Evolutionary conservation across 371 early-diverging fungal genomes (phyloP), one percentile per base, ranked within the genome.

Genomic region (Mortierella sp.): DNA sequence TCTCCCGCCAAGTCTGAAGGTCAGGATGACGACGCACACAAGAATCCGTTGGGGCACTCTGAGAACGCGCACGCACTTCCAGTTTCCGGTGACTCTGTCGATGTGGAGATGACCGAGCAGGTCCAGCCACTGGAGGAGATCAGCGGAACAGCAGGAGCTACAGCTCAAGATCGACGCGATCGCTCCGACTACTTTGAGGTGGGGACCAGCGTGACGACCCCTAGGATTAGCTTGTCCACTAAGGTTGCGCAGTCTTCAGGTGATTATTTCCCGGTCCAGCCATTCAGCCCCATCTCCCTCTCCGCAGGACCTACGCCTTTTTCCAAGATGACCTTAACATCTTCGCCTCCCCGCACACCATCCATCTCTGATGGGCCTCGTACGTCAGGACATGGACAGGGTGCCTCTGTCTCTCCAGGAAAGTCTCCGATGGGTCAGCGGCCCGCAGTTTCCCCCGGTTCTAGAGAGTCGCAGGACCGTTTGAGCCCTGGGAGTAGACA

Each of bases 221-320:
- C 84, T 0, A n/a, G 80, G 75, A 77, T 80, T 14, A 80, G 76
- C 5, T 64, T 84, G 14, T 80, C 84, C 1, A 72, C 84, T 0
- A 75, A 80, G 26, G 51, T 24, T 8, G 59, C 40, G 5, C 77
- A 61, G n/a, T 44, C 75, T 28, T 54, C 77, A 3, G 73, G 70
- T 37, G 85, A 85, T 13, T 85, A 85, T 26, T 85, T 85, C n/a
- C 85, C 85, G 8, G 81, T 85, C 16, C 85, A 85, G 37, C 85
- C 85, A 16, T 85, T 76, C 61, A 85, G 85, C 37, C 85, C 85
- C 3, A 69, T 73, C 10, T 73, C 85, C 6, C 81, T 85, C 26
- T 84, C 84, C 1, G 78, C 75, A 5, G 85, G 85, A 21, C 76
- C 81, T 0, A 78, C 85, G 14, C 78, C 85, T 5, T 85, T 85